Percentiles rank a stretch among this genome's conserved stretches.
phyloP scores from a whole-genome alignment of 176 grass and related monocot genomes.

The Metroxylon sagu region DNA sequence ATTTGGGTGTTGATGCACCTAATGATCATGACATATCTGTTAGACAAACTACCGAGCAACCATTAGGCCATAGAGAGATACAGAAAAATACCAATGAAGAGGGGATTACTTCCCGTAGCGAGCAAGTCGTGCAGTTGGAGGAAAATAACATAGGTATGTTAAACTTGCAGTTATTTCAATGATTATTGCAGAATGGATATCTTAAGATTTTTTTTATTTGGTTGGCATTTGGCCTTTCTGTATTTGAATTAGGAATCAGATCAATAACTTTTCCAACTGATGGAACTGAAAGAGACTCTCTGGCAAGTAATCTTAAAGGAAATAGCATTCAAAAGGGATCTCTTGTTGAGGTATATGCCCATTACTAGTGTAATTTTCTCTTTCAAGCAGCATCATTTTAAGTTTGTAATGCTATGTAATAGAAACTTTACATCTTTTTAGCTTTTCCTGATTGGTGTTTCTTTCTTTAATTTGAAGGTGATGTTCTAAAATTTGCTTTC shows the following conservation, averaged over 20 bases:
- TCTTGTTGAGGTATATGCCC: slow-evolving; percentile 48
- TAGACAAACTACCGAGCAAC: slow-evolving; percentile 25
- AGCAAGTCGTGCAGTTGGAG: not conserved
- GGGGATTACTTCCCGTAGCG: slow-evolving; percentile 30
- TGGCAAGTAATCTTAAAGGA: slow-evolving; percentile 30
- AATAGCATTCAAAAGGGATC: slow-evolving; percentile 73
- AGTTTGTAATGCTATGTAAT: no score
- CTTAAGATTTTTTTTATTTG: not conserved
- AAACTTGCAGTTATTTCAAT: not conserved
- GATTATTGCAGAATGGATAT: not conserved
- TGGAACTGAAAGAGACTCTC: slow-evolving; percentile 26
- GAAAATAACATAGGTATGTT: slow-evolving; percentile 1
- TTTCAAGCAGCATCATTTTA: no score
- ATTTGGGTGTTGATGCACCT: slow-evolving; percentile 18
- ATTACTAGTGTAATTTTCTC: slow-evolving; percentile 1
- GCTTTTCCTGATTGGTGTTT: no score
- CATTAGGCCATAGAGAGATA: slow-evolving; percentile 28
- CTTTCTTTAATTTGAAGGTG: no score
- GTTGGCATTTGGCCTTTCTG: not conserved
- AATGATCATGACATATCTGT: slow-evolving; percentile 23
- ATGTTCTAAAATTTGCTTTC: no score
- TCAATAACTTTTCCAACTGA: slow-evolving; percentile 12
- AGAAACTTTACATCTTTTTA: no score
- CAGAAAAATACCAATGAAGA: slow-evolving; percentile 2
- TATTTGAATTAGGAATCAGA: slow-evolving; percentile 24